Evolutionary conservation across 345 rosid genomes (phyloP).

Genomic region (Mercurialis annua): DNA sequence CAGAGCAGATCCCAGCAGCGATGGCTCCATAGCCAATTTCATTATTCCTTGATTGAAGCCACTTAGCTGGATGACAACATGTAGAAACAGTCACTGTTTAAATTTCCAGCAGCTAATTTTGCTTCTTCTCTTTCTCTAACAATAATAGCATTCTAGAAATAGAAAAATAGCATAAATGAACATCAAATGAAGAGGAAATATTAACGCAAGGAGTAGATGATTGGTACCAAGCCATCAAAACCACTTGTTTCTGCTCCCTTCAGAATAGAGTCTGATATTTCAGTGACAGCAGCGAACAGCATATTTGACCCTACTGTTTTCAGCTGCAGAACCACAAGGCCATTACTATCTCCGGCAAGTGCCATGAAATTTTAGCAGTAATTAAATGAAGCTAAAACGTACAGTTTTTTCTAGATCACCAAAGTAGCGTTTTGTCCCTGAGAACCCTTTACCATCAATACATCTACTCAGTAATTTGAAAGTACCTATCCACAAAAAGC

Average conservation of each 20-base stretch:
- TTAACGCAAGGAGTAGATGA: slow-evolving; percentile 13
- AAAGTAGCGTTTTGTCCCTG: slow-evolving; percentile 86
- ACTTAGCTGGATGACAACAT: slow-evolving; percentile 54
- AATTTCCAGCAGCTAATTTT: too few species aligned
- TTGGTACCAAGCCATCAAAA: slow-evolving; percentile 82
- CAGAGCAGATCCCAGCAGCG: slow-evolving; percentile 73
- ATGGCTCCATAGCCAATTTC: slow-evolving; percentile 95
- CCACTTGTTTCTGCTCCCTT: slow-evolving; percentile 91
- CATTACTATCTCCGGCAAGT: slow-evolving; percentile 17
- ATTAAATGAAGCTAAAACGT: slow-evolving; percentile 29
- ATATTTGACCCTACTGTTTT: slow-evolving; percentile 86
- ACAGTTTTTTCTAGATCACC: slow-evolving; percentile 93
- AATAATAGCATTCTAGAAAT: too few species aligned
- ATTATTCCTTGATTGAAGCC: slow-evolving; percentile 90
- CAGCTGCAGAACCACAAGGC: slow-evolving; percentile 51
- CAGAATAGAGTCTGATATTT: slow-evolving; percentile 83
- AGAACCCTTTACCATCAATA: slow-evolving; percentile 64
- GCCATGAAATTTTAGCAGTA: slow-evolving; percentile 8
- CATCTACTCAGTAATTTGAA: slow-evolving; percentile 79
- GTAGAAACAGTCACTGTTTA: too few species aligned
- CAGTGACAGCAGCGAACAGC: slow-evolving; percentile 75
- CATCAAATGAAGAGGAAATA: slow-evolving; percentile 1
- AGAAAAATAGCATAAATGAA: background rate
- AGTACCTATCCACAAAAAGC: slow-evolving; percentile 52
- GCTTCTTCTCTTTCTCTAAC: background rate